Conservation (phyloP, 2,329 filamentous ascomycete genomes). For the Chaetothyriales sp. region DNA sequence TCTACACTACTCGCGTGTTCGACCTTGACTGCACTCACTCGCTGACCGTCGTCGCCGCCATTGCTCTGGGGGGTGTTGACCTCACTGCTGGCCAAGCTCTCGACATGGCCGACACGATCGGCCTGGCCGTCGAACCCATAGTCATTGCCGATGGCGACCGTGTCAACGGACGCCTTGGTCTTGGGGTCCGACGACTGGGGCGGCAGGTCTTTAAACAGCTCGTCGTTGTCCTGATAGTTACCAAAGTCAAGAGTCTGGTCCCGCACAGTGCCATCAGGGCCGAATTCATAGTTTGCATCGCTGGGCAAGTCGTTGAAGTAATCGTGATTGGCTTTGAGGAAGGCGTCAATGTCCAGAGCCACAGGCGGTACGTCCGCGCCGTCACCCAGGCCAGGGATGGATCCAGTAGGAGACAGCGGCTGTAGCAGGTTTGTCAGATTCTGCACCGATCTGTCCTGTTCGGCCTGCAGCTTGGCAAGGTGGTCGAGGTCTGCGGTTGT, state of each 20-base stretch:
- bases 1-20: background rate
- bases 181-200: background rate
- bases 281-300: slow-evolving; percentile 13
- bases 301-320: slow-evolving; percentile 34
- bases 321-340: slow-evolving; percentile 38
- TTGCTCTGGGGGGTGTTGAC: slow-evolving; percentile 24
- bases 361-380: slow-evolving; percentile 29
- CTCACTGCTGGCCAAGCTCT: slow-evolving; percentile 32
- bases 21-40: slow-evolving; percentile 2
- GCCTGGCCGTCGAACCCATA: slow-evolving; percentile 20
- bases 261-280: background rate
- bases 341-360: slow-evolving; percentile 40
- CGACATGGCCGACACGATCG: slow-evolving; percentile 22
- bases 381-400: slow-evolving; percentile 51
- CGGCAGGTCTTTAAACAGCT: slow-evolving; percentile 1
- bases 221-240: background rate
- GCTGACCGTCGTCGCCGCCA: slow-evolving; percentile 21
- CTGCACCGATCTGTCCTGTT: slow-evolving; percentile 63
- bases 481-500: slow-evolving; percentile 65
- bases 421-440: slow-evolving; percentile 59
- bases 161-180: background rate
- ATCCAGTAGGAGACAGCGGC: slow-evolving; percentile 64
- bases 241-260: background rate
- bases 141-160: background rate
- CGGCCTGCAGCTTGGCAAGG: slow-evolving; percentile 60